Evolutionary conservation across 2,329 filamentous ascomycete genomes (phyloP).

Genomic region (Emmonsiellopsis sp.): DNA sequence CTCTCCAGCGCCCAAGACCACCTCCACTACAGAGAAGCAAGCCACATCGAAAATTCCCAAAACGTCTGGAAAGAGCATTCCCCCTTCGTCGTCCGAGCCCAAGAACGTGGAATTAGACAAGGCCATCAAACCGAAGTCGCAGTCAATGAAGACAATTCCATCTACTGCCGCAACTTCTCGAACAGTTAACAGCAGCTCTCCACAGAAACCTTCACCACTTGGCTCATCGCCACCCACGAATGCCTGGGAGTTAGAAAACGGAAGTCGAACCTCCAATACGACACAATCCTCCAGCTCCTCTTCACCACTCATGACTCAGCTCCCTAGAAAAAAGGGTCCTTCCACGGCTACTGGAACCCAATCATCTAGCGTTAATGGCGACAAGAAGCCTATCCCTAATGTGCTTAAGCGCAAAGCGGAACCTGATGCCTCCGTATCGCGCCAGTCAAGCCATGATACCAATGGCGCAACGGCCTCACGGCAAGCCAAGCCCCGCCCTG

Average conservation of each 20-base stretch:
- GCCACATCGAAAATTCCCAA: conserved; percentile 5
- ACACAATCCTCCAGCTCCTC: conserved; percentile 37
- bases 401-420: conserved; percentile 34
- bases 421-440: conserved; percentile 13
- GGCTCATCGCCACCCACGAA: conserved; percentile 53
- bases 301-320: conserved; percentile 34
- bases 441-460: neutral
- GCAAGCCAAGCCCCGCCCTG: conserved; percentile 11
- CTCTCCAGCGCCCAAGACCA: conserved; percentile 12
- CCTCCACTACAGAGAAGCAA: conserved; percentile 7
- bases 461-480: neutral
- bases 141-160: conserved; percentile 22
- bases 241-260: conserved; percentile 47
- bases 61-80: conserved; percentile 3
- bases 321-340: conserved; percentile 18
- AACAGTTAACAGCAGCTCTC: conserved; percentile 38
- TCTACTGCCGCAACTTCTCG: conserved; percentile 28
- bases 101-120: conserved; percentile 14
- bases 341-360: conserved; percentile 14
- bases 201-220: conserved; percentile 53
- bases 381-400: conserved; percentile 22
- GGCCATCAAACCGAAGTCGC: conserved; percentile 14
- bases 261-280: conserved; percentile 30
- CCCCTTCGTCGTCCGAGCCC: neutral
- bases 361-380: conserved; percentile 17